Base-by-base conservation (phyloP, 2,329 filamentous ascomycete species). In the Alternaria longipes region DNA sequence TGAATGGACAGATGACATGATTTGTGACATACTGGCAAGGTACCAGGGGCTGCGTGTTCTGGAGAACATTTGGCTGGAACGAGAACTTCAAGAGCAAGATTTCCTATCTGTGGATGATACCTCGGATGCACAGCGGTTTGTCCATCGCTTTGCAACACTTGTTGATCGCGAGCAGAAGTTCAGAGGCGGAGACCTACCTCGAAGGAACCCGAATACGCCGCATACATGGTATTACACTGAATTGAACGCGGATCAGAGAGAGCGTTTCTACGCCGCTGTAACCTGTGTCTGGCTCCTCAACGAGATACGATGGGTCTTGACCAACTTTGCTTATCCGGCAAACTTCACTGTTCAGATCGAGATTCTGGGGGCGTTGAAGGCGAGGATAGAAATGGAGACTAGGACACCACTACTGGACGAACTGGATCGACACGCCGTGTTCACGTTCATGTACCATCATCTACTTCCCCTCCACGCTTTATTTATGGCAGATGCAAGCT, bases 401-500 rank as follows among this genome's bases (percentile, higher is more conserved):
- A 8, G 62, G 5, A 28, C 58, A 55, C 5, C 36, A 18, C 30
- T 72, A 1, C 45, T 74, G 4, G 69, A 72, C 16, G 55, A 67
- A 8, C 22, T 74, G 20, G 70, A 75, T 22, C 60, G 62, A 30
- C 59, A 64, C 32, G 59, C 66, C 5, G 56, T 70, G 8, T 71
- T 70, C 49, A 36, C 57, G 30, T 74, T 74, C 56, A 49, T 72
- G 50, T 74, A 74, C 32, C 63, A 71, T 7, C 69, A 74, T 47
- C 32, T 75, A 9, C 53, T 72, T 3, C 71, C 71, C 9, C 46
- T 67, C 0, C 61, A 73, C 24, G 52, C 60, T 20, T 22, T 47
- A 9, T 62, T 46, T 22, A 38, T 73, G 18, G 64, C 64, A 9
- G 68, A 74, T 22, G 60, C 58, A 14, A 20, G 53, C 38, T 63